Percentiles rank a stretch among this genome's conserved stretches.
These are phyloP conservation scores for Metschnikowia arizonensis DNA, from an alignment of 805 yeast genomes.

Conservation along the genomic window DNA sequence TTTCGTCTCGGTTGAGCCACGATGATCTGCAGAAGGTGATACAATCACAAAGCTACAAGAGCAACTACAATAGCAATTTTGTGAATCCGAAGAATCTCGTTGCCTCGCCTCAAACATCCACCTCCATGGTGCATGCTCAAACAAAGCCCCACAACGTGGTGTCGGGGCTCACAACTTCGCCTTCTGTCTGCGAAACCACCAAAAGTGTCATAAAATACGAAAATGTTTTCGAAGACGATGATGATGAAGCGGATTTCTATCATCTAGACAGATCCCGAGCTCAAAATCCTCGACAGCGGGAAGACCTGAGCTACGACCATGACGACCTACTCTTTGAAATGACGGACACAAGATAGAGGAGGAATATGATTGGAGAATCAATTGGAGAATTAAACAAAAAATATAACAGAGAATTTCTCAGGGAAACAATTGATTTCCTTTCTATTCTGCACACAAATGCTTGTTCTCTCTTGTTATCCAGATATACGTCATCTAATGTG, in stretches of 20 bases:
- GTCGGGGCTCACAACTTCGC: constrained; percentile 34
- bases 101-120: constrained; percentile 22
- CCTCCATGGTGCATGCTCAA: constrained; percentile 24
- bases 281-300: constrained; percentile 2
- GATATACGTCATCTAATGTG: constrained; percentile 4
- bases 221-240: constrained; percentile 43
- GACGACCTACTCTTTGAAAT: constrained; percentile 20
- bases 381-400: neutral
- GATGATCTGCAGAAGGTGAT: constrained; percentile 1
- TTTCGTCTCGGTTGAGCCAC: constrained; percentile 30
- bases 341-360: constrained; percentile 14
- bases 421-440: too few species aligned
- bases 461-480: neutral
- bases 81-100: constrained; percentile 11
- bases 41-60: neutral
- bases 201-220: constrained; percentile 30
- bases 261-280: constrained; percentile 2
- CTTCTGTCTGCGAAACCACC: constrained; percentile 25
- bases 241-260: constrained; percentile 29
- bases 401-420: too few species aligned
- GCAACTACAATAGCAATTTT: constrained; percentile 1
- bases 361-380: neutral
- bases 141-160: constrained; percentile 15
- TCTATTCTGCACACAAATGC: neutral
- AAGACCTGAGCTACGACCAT: constrained; percentile 16